Evolutionary conservation across 306 rosid species (phyloP).

Genomic region (Lablab purpureus): DNA sequence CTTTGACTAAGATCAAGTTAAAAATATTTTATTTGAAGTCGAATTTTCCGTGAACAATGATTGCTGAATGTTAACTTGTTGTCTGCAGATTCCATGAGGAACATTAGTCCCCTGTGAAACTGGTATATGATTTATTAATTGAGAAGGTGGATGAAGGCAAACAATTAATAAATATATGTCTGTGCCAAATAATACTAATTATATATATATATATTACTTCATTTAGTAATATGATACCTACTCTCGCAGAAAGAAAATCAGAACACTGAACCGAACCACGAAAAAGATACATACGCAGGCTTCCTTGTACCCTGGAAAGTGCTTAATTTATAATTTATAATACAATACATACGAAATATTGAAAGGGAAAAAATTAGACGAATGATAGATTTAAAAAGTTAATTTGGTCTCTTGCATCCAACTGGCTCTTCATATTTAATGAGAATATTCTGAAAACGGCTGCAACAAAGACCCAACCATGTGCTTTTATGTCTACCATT

Average conservation of each 20-base stretch:
- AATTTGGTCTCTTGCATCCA: constrained; percentile 44
- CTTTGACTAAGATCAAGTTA: no score
- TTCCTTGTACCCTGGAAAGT: constrained; percentile 48
- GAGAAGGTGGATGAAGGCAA: background rate
- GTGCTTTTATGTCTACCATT: constrained; percentile 72
- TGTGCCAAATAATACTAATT: constrained; percentile 19
- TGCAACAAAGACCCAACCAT: constrained; percentile 72
- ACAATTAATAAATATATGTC: constrained; percentile 20
- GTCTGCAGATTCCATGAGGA: constrained; percentile 14
- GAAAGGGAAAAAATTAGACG: constrained; percentile 47
- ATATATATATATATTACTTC: constrained; percentile 1
- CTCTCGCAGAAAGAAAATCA: constrained; percentile 42
- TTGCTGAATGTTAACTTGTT: background rate
- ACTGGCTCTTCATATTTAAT: constrained; percentile 56
- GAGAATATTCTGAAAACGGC: constrained; percentile 52
- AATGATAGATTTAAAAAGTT: constrained; percentile 41
- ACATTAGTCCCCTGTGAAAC: constrained; percentile 32
- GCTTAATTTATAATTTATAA: constrained; percentile 18
- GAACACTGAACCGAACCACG: constrained; percentile 45
- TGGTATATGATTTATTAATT: constrained; percentile 9
- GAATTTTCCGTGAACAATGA: no score
- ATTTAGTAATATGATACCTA: constrained; percentile 27
- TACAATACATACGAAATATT: background rate
- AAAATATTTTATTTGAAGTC: no score
- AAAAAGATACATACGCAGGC: constrained; percentile 32